phyloP scores from a whole-genome alignment of 345 rosid genomes.

The Physaria fendleri region DNA sequence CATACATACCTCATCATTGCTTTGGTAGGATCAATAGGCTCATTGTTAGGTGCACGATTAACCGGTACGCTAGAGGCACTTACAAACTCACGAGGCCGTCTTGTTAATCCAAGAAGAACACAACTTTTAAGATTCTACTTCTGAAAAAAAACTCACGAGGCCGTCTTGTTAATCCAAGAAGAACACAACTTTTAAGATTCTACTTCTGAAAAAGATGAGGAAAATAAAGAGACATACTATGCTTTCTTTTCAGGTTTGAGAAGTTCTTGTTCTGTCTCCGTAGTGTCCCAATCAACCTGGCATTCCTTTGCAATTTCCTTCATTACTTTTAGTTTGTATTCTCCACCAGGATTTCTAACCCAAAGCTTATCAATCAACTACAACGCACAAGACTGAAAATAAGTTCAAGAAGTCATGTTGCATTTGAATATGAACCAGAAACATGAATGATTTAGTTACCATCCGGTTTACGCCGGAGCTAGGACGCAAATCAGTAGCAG shows the following conservation, averaged over 20 bases:
- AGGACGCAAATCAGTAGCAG: constrained; percentile 86
- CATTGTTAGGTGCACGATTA: constrained; percentile 27
- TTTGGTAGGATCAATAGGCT: constrained; percentile 19
- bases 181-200: neutral
- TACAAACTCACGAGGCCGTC: constrained; percentile 54
- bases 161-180: constrained; percentile 45
- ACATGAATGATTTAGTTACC: constrained; percentile 34
- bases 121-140: neutral
- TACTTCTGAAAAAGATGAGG: neutral
- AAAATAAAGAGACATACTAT: constrained; percentile 38
- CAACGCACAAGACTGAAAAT: constrained; percentile 6
- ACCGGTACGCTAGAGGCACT: constrained; percentile 71
- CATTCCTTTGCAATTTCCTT: constrained; percentile 84
- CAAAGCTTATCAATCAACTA: constrained; percentile 90
- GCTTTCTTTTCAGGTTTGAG: constrained; percentile 73
- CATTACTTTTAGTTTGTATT: constrained; percentile 68
- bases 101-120: constrained; percentile 30
- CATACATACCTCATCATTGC: constrained; percentile 16
- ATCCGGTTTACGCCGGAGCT: constrained; percentile 72
- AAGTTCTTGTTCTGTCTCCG: constrained; percentile 84
- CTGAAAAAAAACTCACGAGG: constrained; percentile 14
- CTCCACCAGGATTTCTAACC: constrained; percentile 70
- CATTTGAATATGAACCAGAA: neutral
- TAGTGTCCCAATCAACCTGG: constrained; percentile 78
- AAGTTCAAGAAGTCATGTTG: neutral